Evolutionary conservation across 345 rosid genomes (phyloP).

Genomic region (Eucalyptus tenuipes): DNA sequence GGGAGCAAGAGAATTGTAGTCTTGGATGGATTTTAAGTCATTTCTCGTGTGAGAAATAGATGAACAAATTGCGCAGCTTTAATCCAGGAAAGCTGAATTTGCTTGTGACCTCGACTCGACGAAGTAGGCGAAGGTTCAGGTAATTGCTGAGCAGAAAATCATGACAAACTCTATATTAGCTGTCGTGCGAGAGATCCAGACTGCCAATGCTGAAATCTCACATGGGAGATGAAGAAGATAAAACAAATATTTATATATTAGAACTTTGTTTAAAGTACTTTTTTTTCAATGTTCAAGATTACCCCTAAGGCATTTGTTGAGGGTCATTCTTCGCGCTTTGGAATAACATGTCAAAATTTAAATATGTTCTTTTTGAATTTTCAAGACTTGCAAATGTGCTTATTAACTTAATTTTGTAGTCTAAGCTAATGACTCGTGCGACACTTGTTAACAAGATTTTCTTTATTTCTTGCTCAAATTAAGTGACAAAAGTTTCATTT

Average conservation of each 20-base stretch:
- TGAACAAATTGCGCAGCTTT: neutral
- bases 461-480: too few species aligned
- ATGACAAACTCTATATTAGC: neutral
- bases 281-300: neutral
- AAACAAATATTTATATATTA: neutral
- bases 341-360: neutral
- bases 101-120: neutral
- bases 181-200: neutral
- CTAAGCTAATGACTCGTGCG: neutral
- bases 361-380: neutral
- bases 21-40: neutral
- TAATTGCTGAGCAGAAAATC: neutral
- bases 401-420: neutral
- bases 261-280: neutral
- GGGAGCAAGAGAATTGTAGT: neutral
- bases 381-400: neutral
- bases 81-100: neutral
- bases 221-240: neutral
- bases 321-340: neutral
- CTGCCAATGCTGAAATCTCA: neutral
- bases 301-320: neutral
- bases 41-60: neutral
- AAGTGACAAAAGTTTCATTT: neutral
- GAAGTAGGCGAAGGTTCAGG: neutral
- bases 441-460: neutral